A percentile compares a stretch with the other conserved stretches of the same genome.
phyloP scores from a whole-genome alignment of 2,329 filamentous ascomycete species.

The Pseudocercospora fijiensis region DNA sequence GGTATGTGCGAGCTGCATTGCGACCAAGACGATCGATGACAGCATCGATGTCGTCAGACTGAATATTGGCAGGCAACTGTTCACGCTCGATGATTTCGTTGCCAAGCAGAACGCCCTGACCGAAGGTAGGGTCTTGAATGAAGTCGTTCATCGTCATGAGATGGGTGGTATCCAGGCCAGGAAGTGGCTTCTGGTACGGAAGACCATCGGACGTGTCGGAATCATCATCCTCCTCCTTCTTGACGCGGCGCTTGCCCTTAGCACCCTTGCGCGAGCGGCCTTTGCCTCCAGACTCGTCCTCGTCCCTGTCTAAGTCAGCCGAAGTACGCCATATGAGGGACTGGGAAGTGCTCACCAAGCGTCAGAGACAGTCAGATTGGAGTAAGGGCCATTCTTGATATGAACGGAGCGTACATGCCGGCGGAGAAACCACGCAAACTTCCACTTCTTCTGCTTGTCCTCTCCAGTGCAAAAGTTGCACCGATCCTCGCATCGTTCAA shows the following conservation, averaged over 20 bases:
- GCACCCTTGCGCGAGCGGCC: neutral
- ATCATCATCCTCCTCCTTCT: slow-evolving; percentile 3
- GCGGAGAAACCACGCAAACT: slow-evolving; percentile 35
- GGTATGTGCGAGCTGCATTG: neutral
- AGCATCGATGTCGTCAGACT: neutral
- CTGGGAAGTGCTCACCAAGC: slow-evolving; percentile 24
- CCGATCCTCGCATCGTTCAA: slow-evolving; percentile 31
- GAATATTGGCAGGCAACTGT: neutral
- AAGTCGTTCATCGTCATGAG: neutral
- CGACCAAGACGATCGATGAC: neutral
- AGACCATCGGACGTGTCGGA: neutral
- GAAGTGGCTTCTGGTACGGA: neutral
- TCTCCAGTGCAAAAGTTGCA: slow-evolving; percentile 32
- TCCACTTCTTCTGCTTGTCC: slow-evolving; percentile 24
- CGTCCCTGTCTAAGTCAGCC: neutral
- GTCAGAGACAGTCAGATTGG: slow-evolving; percentile 22
- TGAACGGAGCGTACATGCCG: slow-evolving; percentile 33
- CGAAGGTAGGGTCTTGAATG: neutral
- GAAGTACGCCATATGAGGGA: neutral
- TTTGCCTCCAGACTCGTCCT: neutral
- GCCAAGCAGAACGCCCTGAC: neutral
- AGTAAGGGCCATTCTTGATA: slow-evolving; percentile 21
- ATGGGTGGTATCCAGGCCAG: neutral
- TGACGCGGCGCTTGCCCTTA: slow-evolving; percentile 3
- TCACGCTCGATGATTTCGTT: neutral